Base-by-base conservation (phyloP, 2,329 filamentous ascomycete species). In the Lithohypha guttulata region DNA sequence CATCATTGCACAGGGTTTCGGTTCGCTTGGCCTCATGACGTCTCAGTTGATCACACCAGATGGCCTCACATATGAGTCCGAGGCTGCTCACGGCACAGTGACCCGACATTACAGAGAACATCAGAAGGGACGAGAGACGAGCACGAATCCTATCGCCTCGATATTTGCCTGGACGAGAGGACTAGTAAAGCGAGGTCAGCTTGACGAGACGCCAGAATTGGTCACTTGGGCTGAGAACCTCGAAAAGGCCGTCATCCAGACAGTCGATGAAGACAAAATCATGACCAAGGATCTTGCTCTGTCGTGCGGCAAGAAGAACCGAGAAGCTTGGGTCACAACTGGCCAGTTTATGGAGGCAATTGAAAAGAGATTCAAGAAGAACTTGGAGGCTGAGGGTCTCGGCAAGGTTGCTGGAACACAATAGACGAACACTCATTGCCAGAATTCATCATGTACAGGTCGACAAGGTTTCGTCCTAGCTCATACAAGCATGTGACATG, bases 251-350 rank as follows among this genome's bases (percentile, higher is more conserved):
- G 95, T 91, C 62, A 72, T 95, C 43, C 86, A 96, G 62, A 89
- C 89, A 18, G 91, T 98, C 51, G 84, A 96, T 60, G 64, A 83
- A 43, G 89, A 96, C 59, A 84, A 84, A 47, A 82, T 96, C 69
- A 98, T 96, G 91, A 98, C 91, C 63, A 98, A 98, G 78, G 91
- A 98, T 65, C 68, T 98, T 54, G 91, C 91, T n/a, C 75, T 96
- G 43, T 83, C 87, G 34, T 91, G 84, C 61, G 91, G 91, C 55
- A 87, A 87, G 73, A 86, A 81, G 55, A 80, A 75, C 46, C 76
- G 84, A 51, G 76, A 76, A 54, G 80, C 84, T 58, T 96, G 87
- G 66, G 91, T 93, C 52, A 95, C 86, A 38, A 96, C 89, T 42
- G 75, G 71, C 52, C 82, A 93, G 69, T 98, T 96, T 69, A 68